Evolutionary conservation across 257 asterid species (phyloP), one percentile per base, ranked within the genome.

Genomic region (Prunella vulgaris): DNA sequence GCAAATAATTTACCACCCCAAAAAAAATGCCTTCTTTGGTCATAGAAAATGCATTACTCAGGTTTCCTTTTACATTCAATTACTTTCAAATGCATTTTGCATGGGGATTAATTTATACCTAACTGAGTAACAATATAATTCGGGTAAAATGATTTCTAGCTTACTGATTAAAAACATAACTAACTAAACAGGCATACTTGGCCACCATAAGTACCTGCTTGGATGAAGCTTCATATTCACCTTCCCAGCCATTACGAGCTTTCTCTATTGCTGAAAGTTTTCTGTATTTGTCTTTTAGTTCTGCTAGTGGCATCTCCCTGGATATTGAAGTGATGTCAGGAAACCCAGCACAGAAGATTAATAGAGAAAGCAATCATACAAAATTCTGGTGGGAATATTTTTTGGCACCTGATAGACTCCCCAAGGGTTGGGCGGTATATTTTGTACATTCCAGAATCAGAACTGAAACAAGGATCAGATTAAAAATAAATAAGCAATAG

Each of bases 261-360:
- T 74, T 86, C 69, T 94, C 93, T 33, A 80, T 27, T 56, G 83
- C 74, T 59, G 96, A 76, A 71, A 86, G 71, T 70, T 87, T 93
- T 75, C 85, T 78, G 78, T 94, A 94, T 82, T 94, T 94, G 64
- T 87, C 96, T 81, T 90, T 87, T 59, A 94, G 74, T 74, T 94
- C 97, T 72, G 85, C 71, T 40, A 87, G 75, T 48, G 96, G 70
- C 99, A 94, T 90, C 86, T 94, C 99, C 96, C 99, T 94, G 82
- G 74, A 77, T 14, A 81, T 74, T 62, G 64, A 68, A 78, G 61
- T n/a, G 33, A 66, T n/a, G 42, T 68, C 46, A 51, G 35, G 59
- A 77, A 75, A 62, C 57, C 64, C 28, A 22, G 60, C 28, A 68
- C 57, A 72, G 7, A 70, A 64, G n/a, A 64, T 60, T 35, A 70